A percentile compares a stretch with the other conserved stretches of the same genome.
phyloP scores from a whole-genome alignment of 331 rosid species.

The Phaseolus coccineus region DNA sequence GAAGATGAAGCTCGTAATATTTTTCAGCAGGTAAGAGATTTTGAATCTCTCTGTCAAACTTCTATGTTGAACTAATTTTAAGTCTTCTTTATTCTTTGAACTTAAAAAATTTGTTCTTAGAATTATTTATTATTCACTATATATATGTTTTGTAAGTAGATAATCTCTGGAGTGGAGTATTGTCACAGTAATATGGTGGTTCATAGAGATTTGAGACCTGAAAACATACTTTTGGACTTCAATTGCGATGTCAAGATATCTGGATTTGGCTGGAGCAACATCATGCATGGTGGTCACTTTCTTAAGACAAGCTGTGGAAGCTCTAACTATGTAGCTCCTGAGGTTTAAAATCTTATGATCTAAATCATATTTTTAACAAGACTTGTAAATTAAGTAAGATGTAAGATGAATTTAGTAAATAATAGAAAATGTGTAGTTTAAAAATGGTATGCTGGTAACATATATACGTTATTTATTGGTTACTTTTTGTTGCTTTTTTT shows the following conservation, averaged over 20 bases:
- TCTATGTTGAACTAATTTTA: too few relatives aligned
- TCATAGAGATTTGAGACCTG: slow-evolving; percentile 90
- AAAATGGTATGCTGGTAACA: too few relatives aligned
- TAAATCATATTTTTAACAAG: neutral
- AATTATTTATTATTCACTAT: neutral
- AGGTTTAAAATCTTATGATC: slow-evolving; percentile 60
- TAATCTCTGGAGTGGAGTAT: slow-evolving; percentile 86
- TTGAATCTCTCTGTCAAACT: too few relatives aligned
- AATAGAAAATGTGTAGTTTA: too few relatives aligned
- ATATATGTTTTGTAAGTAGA: slow-evolving; percentile 57
- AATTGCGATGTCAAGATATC: slow-evolving; percentile 80
- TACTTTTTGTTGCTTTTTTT: neutral
- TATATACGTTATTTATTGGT: neutral
- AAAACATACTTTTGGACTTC: slow-evolving; percentile 84
- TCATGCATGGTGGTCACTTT: slow-evolving; percentile 92
- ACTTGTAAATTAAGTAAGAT: too few relatives aligned
- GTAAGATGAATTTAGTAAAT: too few relatives aligned
- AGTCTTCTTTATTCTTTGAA: slow-evolving; percentile 10
- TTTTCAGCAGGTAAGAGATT: slow-evolving; percentile 78
- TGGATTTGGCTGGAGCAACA: slow-evolving; percentile 88
- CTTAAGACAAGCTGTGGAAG: slow-evolving; percentile 92
- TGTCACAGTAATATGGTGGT: slow-evolving; percentile 94
- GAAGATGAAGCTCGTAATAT: slow-evolving; percentile 90
- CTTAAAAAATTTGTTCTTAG: neutral
- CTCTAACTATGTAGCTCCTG: slow-evolving; percentile 94